These are phyloP conservation scores for Adiantum capillusveneris DNA, from an alignment of 75 land plant genomes.

Conservation along the genomic window DNA sequence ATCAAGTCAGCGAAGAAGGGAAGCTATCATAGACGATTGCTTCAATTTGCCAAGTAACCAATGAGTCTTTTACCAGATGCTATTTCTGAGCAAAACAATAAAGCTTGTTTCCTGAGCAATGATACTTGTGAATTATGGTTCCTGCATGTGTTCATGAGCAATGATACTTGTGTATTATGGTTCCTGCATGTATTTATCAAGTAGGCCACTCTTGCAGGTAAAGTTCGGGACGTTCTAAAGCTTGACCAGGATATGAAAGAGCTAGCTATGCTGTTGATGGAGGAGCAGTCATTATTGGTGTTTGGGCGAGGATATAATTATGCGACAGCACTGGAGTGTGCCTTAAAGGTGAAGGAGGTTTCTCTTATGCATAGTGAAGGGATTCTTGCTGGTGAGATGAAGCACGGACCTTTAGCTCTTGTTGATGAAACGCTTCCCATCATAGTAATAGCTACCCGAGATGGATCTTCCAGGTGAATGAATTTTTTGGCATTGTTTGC, in stretches of 20 bases:
- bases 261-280: constrained; percentile 73
- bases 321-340: constrained; percentile 97
- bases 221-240: constrained; percentile 75
- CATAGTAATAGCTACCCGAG: constrained; percentile 87
- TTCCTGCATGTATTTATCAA: neutral
- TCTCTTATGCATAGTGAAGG: constrained; percentile 99
- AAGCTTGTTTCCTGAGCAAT: too few relatives aligned
- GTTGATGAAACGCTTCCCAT: constrained; percentile 97
- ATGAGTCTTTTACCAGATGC: neutral
- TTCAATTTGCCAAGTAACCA: constrained; percentile 74
- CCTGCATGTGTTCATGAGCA: too few relatives aligned
- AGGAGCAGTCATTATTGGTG: constrained; percentile 79
- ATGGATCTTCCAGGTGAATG: constrained; percentile 76
- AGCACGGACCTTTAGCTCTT: constrained; percentile 92
- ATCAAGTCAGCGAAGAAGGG: constrained; percentile 67
- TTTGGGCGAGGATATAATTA: constrained; percentile 98
- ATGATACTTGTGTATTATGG: too few relatives aligned
- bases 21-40: constrained; percentile 64
- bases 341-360: constrained; percentile 95
- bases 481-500: too few relatives aligned
- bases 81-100: too few relatives aligned
- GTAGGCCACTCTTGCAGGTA: constrained; percentile 36
- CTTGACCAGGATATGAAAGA: constrained; percentile 90
- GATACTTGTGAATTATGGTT: too few relatives aligned
- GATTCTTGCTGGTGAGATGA: constrained; percentile 99